Base-by-base conservation (phyloP, 2,329 filamentous ascomycete species). In the Nigrospora osmanthi region DNA sequence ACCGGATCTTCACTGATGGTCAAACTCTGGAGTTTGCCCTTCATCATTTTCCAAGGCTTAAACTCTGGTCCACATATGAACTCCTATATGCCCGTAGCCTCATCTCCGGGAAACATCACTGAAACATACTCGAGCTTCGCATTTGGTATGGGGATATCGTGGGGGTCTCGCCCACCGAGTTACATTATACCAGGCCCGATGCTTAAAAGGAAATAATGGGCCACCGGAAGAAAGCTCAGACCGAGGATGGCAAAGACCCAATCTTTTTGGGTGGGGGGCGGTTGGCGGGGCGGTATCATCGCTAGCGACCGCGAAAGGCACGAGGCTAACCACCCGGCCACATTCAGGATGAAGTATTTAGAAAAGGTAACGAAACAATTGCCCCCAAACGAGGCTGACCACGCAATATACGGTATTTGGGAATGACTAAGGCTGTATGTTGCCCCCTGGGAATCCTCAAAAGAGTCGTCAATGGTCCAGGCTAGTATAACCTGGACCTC, bases 131-230 rank as follows among this genome's bases (percentile, higher is more conserved):
- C 41, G 45, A 54, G 2, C 47, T 66, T 28, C 62, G 65, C 44
- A 46, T 49, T 4, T 54, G 59, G 43, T 67, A 67, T 43, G 69
- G 69, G 10, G 55, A 57, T 1, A 53, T 71, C 6, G 65, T 72
- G 5, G 63, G 69, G 3, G 52, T 68, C 36, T 54, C 56, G 4
- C 68, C 68, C 0, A 57, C 65, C 42, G 66, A 70, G 47, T 57
- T 72, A 9, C 63, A 64, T 4, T 71, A 62, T 45, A 55, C 55
- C 23, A 38, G 62, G 62, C 45, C 60, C 3, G 52, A 56, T 23
- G 62, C 63, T 9, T 66, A 61, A 59, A 56, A 55, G 40, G 63
- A 66, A 13, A 55, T 58, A 38, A 54, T 55, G 31, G 54, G 53
- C 37, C 51, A 56, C 38, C 48, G 50, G 3, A 40, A 42, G 9